phyloP scores from a whole-genome alignment of 306 rosid species.

The Quillaja saponaria region DNA sequence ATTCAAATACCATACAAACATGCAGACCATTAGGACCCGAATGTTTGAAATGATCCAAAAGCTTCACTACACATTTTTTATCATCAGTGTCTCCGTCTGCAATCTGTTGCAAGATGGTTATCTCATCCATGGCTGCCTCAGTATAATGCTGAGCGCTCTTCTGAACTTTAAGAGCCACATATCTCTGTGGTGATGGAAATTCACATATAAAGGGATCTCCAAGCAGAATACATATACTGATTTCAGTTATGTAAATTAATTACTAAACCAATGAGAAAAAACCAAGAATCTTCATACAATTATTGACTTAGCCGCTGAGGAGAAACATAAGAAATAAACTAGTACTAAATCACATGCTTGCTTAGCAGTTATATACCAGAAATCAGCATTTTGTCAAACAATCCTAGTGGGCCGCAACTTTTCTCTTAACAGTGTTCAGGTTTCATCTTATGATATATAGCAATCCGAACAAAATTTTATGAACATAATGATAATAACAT shows the following conservation, averaged over 20 bases:
- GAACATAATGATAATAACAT: neutral
- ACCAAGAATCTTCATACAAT: slow-evolving; percentile 1
- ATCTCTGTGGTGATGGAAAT: slow-evolving; percentile 49
- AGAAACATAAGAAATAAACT: neutral
- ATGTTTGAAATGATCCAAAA: slow-evolving; percentile 94
- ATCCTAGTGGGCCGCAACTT: too few species aligned
- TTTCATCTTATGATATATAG: too few species aligned
- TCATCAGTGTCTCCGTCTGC: slow-evolving; percentile 86
- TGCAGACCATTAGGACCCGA: slow-evolving; percentile 95
- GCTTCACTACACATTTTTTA: slow-evolving; percentile 90
- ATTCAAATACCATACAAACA: slow-evolving; percentile 95
- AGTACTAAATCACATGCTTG: neutral
- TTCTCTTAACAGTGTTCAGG: too few species aligned
- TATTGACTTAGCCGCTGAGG: neutral
- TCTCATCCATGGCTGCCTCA: slow-evolving; percentile 96
- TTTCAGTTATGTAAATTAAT: slow-evolving; percentile 7
- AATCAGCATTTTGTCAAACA: neutral
- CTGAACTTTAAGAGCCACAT: slow-evolving; percentile 92
- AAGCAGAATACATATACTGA: slow-evolving; percentile 18
- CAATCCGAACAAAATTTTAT: neutral
- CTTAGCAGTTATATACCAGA: too few species aligned
- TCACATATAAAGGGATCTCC: slow-evolving; percentile 10
- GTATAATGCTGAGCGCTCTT: slow-evolving; percentile 99
- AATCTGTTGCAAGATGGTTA: slow-evolving; percentile 84
- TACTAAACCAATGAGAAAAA: neutral